Evolutionary conservation across 768 basidiomycete species (phyloP).

Genomic region (Paxillus ammoniavirescens): DNA sequence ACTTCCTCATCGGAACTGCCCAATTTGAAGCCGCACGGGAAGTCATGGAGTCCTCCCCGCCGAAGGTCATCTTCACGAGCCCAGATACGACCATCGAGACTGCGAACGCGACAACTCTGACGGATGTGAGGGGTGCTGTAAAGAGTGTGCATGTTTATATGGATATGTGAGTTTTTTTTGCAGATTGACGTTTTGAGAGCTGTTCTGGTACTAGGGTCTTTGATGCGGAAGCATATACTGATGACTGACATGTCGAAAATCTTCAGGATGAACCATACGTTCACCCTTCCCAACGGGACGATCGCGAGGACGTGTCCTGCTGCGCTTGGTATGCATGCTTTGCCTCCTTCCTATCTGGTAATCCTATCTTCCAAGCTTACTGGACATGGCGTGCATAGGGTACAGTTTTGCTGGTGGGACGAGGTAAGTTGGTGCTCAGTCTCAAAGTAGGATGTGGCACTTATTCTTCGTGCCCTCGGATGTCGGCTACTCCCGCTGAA

Average conservation of each 20-base stretch:
- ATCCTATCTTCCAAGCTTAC: constrained; percentile 3
- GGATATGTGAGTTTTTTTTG: constrained; percentile 51
- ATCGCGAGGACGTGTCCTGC: constrained; percentile 72
- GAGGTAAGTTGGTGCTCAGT: constrained; percentile 49
- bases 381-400: constrained; percentile 38
- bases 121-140: constrained; percentile 55
- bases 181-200: too few relatives aligned
- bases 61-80: constrained; percentile 13
- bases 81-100: constrained; percentile 18
- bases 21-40: constrained; percentile 69
- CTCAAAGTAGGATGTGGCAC: background rate
- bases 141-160: constrained; percentile 70
- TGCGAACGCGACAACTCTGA: constrained; percentile 29
- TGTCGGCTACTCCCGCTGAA: too few relatives aligned
- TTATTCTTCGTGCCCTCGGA: too few relatives aligned
- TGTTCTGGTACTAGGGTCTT: too few relatives aligned
- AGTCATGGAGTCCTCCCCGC: constrained; percentile 48
- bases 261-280: constrained; percentile 59
- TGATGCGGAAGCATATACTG: background rate
- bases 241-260: background rate
- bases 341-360: background rate
- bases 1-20: constrained; percentile 63
- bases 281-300: constrained; percentile 65
- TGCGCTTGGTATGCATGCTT: constrained; percentile 56
- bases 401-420: constrained; percentile 80